phyloP scores from a whole-genome alignment of 345 rosid genomes.

The Passiflora organensis region DNA sequence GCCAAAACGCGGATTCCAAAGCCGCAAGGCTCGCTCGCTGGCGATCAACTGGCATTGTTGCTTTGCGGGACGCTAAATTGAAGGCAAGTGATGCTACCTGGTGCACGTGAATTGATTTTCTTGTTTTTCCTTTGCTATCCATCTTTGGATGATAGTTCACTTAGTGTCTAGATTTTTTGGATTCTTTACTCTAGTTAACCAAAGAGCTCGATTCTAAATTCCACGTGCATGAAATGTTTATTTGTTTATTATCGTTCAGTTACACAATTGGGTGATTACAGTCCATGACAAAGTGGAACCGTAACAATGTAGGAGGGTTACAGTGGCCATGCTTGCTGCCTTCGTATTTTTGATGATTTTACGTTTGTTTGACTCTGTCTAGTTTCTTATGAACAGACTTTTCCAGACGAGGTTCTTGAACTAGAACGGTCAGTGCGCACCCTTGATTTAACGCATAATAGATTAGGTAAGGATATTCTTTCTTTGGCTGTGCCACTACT shows the following conservation, averaged over 20 bases:
- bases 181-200: not conserved
- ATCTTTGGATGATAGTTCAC: not conserved
- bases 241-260: no score
- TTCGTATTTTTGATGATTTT: no score
- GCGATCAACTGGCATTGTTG: slow-evolving; percentile 96
- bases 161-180: slow-evolving; percentile 1
- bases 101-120: not conserved
- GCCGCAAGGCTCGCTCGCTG: slow-evolving; percentile 66
- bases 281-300: no score
- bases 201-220: no score
- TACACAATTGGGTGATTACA: no score
- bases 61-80: slow-evolving; percentile 84
- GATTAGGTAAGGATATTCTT: slow-evolving; percentile 51
- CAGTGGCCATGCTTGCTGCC: no score
- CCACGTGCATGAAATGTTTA: no score
- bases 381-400: slow-evolving; percentile 49
- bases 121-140: slow-evolving; percentile 5
- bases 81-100: slow-evolving; percentile 39
- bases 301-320: no score
- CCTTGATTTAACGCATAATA: slow-evolving; percentile 82
- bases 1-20: slow-evolving; percentile 65
- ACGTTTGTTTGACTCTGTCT: not conserved
- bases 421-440: slow-evolving; percentile 75
- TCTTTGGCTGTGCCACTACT: not conserved
- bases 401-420: slow-evolving; percentile 75